Evolutionary conservation across 2,329 filamentous ascomycete genomes (phyloP).

Genomic region (Bipolaris sorokiniana): DNA sequence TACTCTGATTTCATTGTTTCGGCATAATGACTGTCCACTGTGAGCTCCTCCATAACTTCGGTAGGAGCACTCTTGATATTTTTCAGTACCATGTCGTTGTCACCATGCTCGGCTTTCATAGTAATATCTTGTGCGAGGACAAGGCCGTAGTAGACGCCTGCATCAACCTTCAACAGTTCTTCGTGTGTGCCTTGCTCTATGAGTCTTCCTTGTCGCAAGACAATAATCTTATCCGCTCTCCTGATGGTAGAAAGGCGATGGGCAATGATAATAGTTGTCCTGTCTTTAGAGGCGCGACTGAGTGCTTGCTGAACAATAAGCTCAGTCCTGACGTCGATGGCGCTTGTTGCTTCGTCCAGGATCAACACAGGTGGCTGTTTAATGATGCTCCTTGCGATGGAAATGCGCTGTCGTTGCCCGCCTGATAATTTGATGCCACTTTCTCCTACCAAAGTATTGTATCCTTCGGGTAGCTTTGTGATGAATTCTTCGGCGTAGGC

Average conservation of each 20-base stretch:
- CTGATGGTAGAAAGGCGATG: conserved; percentile 77
- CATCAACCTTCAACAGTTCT: conserved; percentile 65
- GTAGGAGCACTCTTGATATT: too few relatives aligned
- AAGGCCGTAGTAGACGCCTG: conserved; percentile 70
- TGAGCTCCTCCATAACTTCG: too few relatives aligned
- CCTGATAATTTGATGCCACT: conserved; percentile 78
- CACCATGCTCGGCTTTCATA: conserved; percentile 32
- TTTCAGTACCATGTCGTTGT: too few relatives aligned
- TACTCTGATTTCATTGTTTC: too few relatives aligned
- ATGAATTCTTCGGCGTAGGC: conserved; percentile 51
- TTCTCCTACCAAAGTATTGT: conserved; percentile 77
- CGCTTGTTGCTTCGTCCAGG: conserved; percentile 78
- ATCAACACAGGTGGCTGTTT: conserved; percentile 70
- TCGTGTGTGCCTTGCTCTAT: conserved; percentile 79
- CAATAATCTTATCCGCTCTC: conserved; percentile 78
- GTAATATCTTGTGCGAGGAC: conserved; percentile 58
- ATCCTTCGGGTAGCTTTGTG: conserved; percentile 60
- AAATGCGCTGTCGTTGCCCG: conserved; percentile 80
- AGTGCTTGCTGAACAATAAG: conserved; percentile 63
- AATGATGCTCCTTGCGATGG: conserved; percentile 74
- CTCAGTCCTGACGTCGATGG: conserved; percentile 64
- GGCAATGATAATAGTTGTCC: conserved; percentile 80
- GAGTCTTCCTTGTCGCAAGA: conserved; percentile 72
- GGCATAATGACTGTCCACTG: too few relatives aligned
- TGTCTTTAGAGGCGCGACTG: conserved; percentile 63